These are phyloP conservation scores for Naganishia friedmannii DNA, from an alignment of 768 basidiomycete species.

Conservation along the genomic window DNA sequence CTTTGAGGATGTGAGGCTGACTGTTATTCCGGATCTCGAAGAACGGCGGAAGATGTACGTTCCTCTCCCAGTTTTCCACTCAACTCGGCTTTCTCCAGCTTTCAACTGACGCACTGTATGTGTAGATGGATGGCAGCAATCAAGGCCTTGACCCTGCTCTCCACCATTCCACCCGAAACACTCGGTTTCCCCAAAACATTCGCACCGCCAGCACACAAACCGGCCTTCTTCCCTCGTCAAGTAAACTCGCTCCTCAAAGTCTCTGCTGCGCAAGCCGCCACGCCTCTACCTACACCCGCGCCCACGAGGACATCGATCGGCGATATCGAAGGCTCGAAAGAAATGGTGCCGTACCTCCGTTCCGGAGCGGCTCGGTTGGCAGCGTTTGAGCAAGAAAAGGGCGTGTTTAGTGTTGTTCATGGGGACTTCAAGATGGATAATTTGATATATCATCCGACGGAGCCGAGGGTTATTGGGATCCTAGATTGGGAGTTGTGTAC, in stretches of 20 bases:
- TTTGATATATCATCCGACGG: constrained; percentile 80
- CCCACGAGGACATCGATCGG: constrained; percentile 62
- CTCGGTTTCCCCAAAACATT: constrained; percentile 61
- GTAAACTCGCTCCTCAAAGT: constrained; percentile 82
- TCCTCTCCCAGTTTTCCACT: background rate
- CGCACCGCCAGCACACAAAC: constrained; percentile 40
- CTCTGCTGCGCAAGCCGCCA: constrained; percentile 70
- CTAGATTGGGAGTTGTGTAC: constrained; percentile 98
- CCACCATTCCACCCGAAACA: constrained; percentile 59
- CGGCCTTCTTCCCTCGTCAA: constrained; percentile 86
- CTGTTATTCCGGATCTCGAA: constrained; percentile 59
- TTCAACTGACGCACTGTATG: background rate
- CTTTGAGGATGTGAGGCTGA: constrained; percentile 80
- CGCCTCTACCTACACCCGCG: constrained; percentile 53
- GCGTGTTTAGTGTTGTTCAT: constrained; percentile 73
- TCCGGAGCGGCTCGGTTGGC: constrained; percentile 60
- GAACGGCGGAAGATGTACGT: constrained; percentile 71
- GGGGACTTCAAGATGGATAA: constrained; percentile 99
- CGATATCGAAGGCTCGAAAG: constrained; percentile 69
- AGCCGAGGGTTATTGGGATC: constrained; percentile 89
- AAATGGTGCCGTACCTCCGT: constrained; percentile 28
- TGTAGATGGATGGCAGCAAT: constrained; percentile 48
- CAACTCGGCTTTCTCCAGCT: background rate
- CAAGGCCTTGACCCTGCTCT: constrained; percentile 40
- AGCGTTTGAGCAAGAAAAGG: constrained; percentile 66